phyloP scores from a whole-genome alignment of 108 stramenopile species.

The Conticribra guillardii region DNA sequence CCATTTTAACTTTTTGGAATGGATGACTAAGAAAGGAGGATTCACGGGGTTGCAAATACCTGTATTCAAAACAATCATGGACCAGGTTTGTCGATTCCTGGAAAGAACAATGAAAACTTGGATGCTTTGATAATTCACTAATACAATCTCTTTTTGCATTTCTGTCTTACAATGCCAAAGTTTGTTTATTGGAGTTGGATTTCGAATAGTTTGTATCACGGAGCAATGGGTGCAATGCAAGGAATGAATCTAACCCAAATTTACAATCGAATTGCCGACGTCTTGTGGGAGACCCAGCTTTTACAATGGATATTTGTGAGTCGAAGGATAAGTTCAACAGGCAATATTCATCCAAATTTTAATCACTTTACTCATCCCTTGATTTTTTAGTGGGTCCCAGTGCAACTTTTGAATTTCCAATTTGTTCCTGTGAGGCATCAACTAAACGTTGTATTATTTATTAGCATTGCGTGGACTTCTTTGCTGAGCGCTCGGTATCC shows the following conservation, averaged over 20 bases:
- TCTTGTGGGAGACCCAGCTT: constrained; percentile 69
- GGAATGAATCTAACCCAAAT: constrained; percentile 54
- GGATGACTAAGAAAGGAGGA: constrained; percentile 66
- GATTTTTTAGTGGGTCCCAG: constrained; percentile 23
- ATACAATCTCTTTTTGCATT: constrained; percentile 7
- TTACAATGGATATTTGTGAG: constrained; percentile 39
- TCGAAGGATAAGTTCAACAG: background rate
- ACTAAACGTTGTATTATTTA: constrained; percentile 79
- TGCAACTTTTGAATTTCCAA: constrained; percentile 70
- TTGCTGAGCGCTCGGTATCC: constrained; percentile 79
- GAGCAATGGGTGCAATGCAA: constrained; percentile 82
- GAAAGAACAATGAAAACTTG: too few species aligned
- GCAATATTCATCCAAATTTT: constrained; percentile 4
- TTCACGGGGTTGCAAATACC: constrained; percentile 59
- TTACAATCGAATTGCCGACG: constrained; percentile 63
- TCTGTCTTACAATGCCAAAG: constrained; percentile 15
- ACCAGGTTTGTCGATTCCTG: too few species aligned
- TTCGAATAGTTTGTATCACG: constrained; percentile 77
- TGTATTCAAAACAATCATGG: constrained; percentile 83
- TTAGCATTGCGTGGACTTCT: constrained; percentile 85
- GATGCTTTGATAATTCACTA: too few species aligned
- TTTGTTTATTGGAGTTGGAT: constrained; percentile 89
- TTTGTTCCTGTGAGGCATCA: constrained; percentile 83
- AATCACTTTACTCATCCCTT: too few species aligned
- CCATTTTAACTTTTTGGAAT: constrained; percentile 84